Percentiles rank a stretch among this genome's conserved stretches.
Conservation (phyloP, 73 alveolate genomes). For the Symbiodinium pilosum region DNA sequence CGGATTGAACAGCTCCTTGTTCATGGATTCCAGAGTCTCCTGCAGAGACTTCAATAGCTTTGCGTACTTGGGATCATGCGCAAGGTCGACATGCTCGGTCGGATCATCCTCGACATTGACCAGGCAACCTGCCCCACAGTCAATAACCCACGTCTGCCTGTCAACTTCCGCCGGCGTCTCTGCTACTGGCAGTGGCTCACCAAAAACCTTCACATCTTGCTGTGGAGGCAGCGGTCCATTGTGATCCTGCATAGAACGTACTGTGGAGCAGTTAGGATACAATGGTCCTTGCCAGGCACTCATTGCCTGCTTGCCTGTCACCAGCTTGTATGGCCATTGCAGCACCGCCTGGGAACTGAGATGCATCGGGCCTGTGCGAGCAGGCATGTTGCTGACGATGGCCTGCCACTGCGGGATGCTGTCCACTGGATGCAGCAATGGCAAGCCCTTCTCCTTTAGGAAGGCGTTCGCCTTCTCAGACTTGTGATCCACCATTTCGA, state of each 20-base stretch:
- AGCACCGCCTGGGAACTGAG: slow-evolving; percentile 72
- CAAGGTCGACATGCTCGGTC: slow-evolving; percentile 68
- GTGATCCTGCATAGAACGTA: slow-evolving; percentile 33
- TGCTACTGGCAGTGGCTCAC: slow-evolving; percentile 76
- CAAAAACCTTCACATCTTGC: slow-evolving; percentile 41
- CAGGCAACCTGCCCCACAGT: slow-evolving; percentile 84
- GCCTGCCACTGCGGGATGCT: slow-evolving; percentile 85
- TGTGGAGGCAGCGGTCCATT: slow-evolving; percentile 77
- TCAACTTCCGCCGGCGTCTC: slow-evolving; percentile 23
- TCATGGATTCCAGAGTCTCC: slow-evolving; percentile 8
- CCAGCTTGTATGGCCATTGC: slow-evolving; percentile 63
- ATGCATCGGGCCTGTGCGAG: slow-evolving; percentile 63
- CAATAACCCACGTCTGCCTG: slow-evolving; percentile 70
- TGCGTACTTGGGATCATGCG: slow-evolving; percentile 17
- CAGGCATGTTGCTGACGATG: slow-evolving; percentile 42
- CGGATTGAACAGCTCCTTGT: slow-evolving; percentile 58
- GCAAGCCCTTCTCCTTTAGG: slow-evolving; percentile 75
- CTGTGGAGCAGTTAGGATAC: slow-evolving; percentile 90
- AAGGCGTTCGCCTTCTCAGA: slow-evolving; percentile 45
- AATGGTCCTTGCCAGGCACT: slow-evolving; percentile 69
- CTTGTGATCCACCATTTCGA: slow-evolving; percentile 37
- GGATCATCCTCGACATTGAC: slow-evolving; percentile 66
- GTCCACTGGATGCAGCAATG: slow-evolving; percentile 76
- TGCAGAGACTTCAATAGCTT: neutral
- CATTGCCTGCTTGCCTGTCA: slow-evolving; percentile 71